Evolutionary conservation across 352 stramenopile species (phyloP).

Genomic region (Phytophthora palmivora): DNA sequence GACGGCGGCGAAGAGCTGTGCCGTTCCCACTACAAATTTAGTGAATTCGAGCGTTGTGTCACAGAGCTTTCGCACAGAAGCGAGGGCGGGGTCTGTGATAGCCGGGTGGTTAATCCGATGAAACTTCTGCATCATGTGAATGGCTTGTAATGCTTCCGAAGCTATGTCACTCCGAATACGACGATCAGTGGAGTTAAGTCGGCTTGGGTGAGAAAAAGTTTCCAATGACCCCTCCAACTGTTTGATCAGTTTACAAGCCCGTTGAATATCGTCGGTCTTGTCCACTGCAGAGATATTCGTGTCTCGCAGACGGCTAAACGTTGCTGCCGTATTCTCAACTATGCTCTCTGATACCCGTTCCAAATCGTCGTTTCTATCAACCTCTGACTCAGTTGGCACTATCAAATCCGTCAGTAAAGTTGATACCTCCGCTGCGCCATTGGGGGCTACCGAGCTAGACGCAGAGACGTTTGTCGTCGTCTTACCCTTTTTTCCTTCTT

Average conservation of each 20-base stretch:
- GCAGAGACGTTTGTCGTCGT: too few species aligned
- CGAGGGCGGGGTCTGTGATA: not conserved
- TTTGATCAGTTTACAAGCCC: constrained; percentile 15
- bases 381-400: too few species aligned
- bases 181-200: constrained; percentile 16
- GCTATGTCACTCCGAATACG: not conserved
- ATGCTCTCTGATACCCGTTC: not conserved
- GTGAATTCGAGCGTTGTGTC: constrained; percentile 19
- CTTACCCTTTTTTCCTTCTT: too few species aligned
- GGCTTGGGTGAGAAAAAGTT: constrained; percentile 3
- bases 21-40: constrained; percentile 22
- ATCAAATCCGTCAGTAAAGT: not conserved
- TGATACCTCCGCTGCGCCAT: too few species aligned
- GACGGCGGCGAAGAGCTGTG: constrained; percentile 15
- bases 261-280: constrained; percentile 13
- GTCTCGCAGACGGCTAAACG: constrained; percentile 21
- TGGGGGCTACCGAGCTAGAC: too few species aligned
- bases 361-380: too few species aligned
- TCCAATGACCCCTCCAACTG: constrained; percentile 8
- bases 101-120: constrained; percentile 26
- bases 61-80: constrained; percentile 21
- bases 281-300: constrained; percentile 4
- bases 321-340: constrained; percentile 10
- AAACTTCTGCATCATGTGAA: constrained; percentile 42
- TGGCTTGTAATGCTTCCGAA: constrained; percentile 12